Base-by-base conservation (phyloP, 805 yeast genomes). In the Cyberlindnera maclurae region DNA sequence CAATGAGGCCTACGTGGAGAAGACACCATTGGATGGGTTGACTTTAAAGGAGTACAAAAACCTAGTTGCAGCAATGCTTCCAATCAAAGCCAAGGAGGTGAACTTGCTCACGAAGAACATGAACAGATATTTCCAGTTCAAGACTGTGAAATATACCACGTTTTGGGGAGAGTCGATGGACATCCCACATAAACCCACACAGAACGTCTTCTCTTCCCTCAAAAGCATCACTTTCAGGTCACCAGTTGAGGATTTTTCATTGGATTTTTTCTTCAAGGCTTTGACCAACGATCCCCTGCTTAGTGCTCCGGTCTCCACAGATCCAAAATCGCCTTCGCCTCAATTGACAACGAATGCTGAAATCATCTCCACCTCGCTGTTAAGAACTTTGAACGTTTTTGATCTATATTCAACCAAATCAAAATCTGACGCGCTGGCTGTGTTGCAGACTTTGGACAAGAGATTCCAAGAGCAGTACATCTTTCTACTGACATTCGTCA, bases 71-170 rank as follows among this genome's bases (percentile, higher is more conserved):
- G 59, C 60, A 28, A 67, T 73, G 34, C 62, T 69, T 12, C 71
- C 73, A 17, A 47, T 51, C 13, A 73, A 82, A 39, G 79, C 81
- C 38, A 69, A 71, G 49, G 78, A 79, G 38, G 65, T 85, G 40
- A 80, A 81, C 46, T 62, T 85, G 36, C 61, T 89, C 16, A 76
- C 94, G 12, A 79, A 76, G 48, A 73, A 80, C 18, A 70, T 88
- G 50, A 80, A 86, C 46, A 78, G 97, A 55, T 90, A 85, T 60
- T 87, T 78, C 57, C 97, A 89, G 56, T 80, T 74, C 42, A 83
- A 81, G 54, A 76, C 71, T 40, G 68, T 85, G 29, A 63, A 68
- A 32, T 73, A 72, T 18, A 11, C 30, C 13, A 34, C 36, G n/a
- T 34, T 27, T 20, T 34, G 36, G 36, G 31, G 31, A 12, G 36